Evolutionary conservation across 257 asterid species (phyloP).

Genomic region (Linaria vulgaris): DNA sequence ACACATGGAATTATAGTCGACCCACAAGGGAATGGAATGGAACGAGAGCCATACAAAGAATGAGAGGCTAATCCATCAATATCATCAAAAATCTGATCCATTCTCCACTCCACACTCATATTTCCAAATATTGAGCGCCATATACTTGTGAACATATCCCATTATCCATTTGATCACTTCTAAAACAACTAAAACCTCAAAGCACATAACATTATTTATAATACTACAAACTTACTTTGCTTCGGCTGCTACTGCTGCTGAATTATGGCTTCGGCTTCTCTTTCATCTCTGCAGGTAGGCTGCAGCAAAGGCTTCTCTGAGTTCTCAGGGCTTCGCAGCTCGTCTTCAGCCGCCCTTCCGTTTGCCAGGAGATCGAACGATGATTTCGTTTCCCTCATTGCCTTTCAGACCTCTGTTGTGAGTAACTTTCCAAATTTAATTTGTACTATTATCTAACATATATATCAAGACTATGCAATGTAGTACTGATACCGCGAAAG

Average conservation of each 20-base stretch:
- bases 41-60: conserved; percentile 74
- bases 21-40: too few species aligned
- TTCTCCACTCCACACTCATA: conserved; percentile 29
- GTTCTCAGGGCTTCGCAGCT: conserved; percentile 70
- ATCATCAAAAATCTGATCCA: conserved; percentile 70
- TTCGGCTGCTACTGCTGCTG: conserved; percentile 22
- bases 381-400: conserved; percentile 58
- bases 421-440: conserved; percentile 29
- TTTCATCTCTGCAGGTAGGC: conserved; percentile 82
- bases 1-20: too few species aligned
- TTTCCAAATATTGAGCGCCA: conserved; percentile 26
- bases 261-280: conserved; percentile 85
- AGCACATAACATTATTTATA: too few species aligned
- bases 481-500: too few species aligned
- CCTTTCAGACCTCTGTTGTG: conserved; percentile 84
- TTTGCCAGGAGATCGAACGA: conserved; percentile 56
- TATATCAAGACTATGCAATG: too few species aligned
- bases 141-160: conserved; percentile 7
- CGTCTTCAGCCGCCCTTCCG: conserved; percentile 57
- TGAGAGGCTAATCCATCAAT: conserved; percentile 66
- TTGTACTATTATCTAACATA: too few species aligned
- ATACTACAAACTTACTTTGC: conserved; percentile 22
- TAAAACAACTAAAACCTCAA: conserved; percentile 6
- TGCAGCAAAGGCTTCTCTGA: conserved; percentile 84
- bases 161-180: conserved; percentile 2